Base-by-base conservation (phyloP, 176 grass and related monocot genomes). In the Triticum turgidum region DNA sequence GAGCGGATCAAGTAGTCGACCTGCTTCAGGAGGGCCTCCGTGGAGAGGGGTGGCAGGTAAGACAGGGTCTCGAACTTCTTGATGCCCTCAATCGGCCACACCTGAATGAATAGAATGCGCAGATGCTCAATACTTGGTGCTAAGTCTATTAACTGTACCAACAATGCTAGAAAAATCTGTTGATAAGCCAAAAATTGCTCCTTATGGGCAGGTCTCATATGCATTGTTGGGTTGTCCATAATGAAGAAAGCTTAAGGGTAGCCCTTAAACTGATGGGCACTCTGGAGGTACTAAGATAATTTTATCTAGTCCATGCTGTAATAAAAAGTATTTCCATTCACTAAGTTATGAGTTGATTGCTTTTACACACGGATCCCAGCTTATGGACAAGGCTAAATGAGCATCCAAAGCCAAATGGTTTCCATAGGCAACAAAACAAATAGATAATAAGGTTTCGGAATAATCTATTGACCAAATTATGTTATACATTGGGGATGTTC, bases 71-170 rank as follows among this genome's bases (percentile, higher is more conserved):
- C 65, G 13, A 67, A 67, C 65, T 67, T 67, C 65, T 67, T 67
- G 65, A 67, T 67, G 65, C 65, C 65, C 29, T 67, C 65, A 34
- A 67, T 67, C 13, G 65, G 65, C 64, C 64, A 66, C 64, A 66
- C 64, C 64, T 66, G 64, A 66, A 66, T 66, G 6, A 6, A 15
- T 66, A 2, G 24, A 7, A 32, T 21, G 63, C 5, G 29, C 63
- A 66, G 4, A 11, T 15, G 64, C 4, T 65, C 25, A 29, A 27
- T 3, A 65, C 63, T 65, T 65, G 25, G 24, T 65, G 63, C 63
- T 65, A 63, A 63, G 61, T 63, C 10, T 11, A 11, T 11, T 24
- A 25, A 63, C 2, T 63, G 14, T n/a, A 9, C 4, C 45, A 49
- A 49, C 4, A 14, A 49, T 49, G 4, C 12, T 54, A 54, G 15